Conservation (phyloP, 805 yeast species). For the Myxozyma lipomycoides region DNA sequence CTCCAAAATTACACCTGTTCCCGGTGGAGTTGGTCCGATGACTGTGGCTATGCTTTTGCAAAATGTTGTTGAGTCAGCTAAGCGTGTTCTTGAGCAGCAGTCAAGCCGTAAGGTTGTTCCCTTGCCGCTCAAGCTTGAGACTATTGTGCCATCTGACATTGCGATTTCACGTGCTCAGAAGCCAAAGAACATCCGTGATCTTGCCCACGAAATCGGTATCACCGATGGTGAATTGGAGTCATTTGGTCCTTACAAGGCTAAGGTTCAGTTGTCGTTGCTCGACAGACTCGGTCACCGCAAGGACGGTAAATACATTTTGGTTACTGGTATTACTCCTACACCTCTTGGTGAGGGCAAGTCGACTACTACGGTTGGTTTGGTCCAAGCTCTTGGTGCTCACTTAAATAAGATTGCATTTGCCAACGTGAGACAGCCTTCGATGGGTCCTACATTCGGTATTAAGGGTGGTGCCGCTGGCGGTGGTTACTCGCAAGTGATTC, state of each 20-base stretch:
- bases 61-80: slow-evolving; percentile 78
- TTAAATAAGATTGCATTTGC: slow-evolving; percentile 80
- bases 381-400: slow-evolving; percentile 95
- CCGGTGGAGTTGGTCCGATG: slow-evolving; percentile 99
- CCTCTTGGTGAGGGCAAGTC: slow-evolving; percentile 98
- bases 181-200: slow-evolving; percentile 72
- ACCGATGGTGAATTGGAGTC: slow-evolving; percentile 75
- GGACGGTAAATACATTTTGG: slow-evolving; percentile 83
- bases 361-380: slow-evolving; percentile 92
- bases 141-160: slow-evolving; percentile 87
- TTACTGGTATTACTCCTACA: slow-evolving; percentile 97
- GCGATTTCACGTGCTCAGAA: slow-evolving; percentile 83
- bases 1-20: slow-evolving; percentile 84
- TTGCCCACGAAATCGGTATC: slow-evolving; percentile 82
- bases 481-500: slow-evolving; percentile 95
- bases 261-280: slow-evolving; percentile 65
- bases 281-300: slow-evolving; percentile 61
- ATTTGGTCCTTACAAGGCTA: slow-evolving; percentile 86
- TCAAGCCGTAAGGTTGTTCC: slow-evolving; percentile 52
- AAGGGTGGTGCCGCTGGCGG: slow-evolving; percentile 99
- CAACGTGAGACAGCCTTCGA: slow-evolving; percentile 93
- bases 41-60: slow-evolving; percentile 93
- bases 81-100: slow-evolving; percentile 46
- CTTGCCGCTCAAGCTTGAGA: slow-evolving; percentile 49
- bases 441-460: slow-evolving; percentile 99